Evolutionary conservation across 305 asterid genomes (phyloP), one percentile per base, ranked within the genome.

Genomic region (Fraxinus xanthoxyloides): DNA sequence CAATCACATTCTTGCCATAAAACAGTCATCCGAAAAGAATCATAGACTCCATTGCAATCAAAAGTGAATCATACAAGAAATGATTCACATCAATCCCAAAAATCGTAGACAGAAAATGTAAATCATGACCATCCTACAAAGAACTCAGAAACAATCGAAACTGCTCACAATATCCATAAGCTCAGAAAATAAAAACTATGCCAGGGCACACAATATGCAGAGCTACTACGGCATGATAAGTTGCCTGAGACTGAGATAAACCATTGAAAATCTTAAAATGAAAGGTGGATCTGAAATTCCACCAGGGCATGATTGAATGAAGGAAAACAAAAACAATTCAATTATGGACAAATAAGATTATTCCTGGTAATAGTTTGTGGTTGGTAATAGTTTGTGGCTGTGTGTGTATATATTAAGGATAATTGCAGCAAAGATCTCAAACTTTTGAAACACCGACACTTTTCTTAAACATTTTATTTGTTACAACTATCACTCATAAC

Each of bases 301-400:
- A 81, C 83, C 85, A 75, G 72, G 87, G 77, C 94, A 92, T 92
- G 77, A 80, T 70, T 69, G 63, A 77, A 76, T 38, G 75, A 79
- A 80, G 76, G 26, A 13, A 40, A 82, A 77, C 77, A 73, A 19
- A 56, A 30, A n/a, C 56, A 51, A 36, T 31, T 43, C 10, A 82
- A 17, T 85, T 28, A 78, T 74, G 79, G 81, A 3, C 76, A 9
- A 83, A 70, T n/a, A 40, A 75, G 54, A 72, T 56, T 19, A 72
- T 76, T 75, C 82, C 85, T 54, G 72, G 80, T 80, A 19, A 23
- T 36, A 23, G 76, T 59, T 12, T 21, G 78, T 72, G 51, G 30
- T 24, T 35, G 38, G 36, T 34, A 34, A 34, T 4, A 34, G 38
- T 35, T 35, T 35, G 35, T 32, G 35, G 35, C 4, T 3, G 4